These are phyloP conservation scores for Atkinsonella hypoxylon DNA, from an alignment of 2,329 filamentous ascomycete genomes.

Conservation along the genomic window DNA sequence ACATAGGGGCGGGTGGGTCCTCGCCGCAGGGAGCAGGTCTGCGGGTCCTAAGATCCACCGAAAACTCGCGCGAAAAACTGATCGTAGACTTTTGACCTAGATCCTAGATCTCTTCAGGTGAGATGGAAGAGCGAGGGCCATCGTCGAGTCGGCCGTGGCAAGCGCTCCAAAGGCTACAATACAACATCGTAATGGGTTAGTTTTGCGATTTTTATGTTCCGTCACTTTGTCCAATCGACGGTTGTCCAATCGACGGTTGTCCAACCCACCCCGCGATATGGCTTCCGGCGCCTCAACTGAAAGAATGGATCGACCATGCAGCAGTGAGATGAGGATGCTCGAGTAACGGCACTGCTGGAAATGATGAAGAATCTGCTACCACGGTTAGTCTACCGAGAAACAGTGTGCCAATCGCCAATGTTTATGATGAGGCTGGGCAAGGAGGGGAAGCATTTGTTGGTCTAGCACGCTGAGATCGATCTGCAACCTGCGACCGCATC, in stretches of 20 bases:
- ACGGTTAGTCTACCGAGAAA: slow-evolving; percentile 6
- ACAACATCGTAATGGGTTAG: not conserved
- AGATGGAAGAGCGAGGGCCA: not conserved
- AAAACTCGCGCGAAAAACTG: too few relatives aligned
- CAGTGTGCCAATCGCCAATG: slow-evolving; percentile 2
- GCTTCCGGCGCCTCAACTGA: slow-evolving; percentile 6
- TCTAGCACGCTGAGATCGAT: slow-evolving; percentile 1
- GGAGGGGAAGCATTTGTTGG: not conserved
- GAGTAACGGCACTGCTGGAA: slow-evolving; percentile 5
- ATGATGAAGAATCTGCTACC: slow-evolving; percentile 2
- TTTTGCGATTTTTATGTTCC: not conserved
- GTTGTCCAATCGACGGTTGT: not conserved
- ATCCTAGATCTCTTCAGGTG: not conserved
- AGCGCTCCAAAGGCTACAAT: not conserved
- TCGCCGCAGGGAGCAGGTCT: too few relatives aligned
- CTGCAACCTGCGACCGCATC: not conserved
- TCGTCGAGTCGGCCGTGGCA: not conserved
- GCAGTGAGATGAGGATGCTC: slow-evolving; percentile 1
- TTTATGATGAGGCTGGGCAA: not conserved
- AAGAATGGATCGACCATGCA: slow-evolving; percentile 4
- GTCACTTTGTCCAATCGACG: not conserved
- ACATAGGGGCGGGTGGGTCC: too few relatives aligned
- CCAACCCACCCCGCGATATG: slow-evolving; percentile 1
- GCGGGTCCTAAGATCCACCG: too few relatives aligned
- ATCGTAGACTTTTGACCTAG: too few relatives aligned